Evolutionary conservation across 2,329 filamentous ascomycete species (phyloP), one percentile per base, ranked within the genome.

Genomic region (Sporothrix brasiliensis): DNA sequence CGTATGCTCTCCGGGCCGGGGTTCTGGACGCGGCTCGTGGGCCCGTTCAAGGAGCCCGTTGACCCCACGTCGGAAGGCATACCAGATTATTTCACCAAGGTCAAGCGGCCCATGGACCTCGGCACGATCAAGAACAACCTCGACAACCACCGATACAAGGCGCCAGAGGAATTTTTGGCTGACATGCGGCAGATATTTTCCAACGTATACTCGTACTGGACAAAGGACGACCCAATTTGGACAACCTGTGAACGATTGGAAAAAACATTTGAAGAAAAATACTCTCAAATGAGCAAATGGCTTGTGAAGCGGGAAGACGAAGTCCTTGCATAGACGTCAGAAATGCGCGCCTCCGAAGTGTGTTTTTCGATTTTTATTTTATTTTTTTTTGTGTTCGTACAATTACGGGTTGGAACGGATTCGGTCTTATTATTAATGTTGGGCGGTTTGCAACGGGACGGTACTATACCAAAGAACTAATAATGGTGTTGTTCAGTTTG

Each of bases 141-240:
- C 84, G 85, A 88, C 69, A 76, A 78, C 16, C 78, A 77, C 24
- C 82, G 84, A 74, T 90, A 90, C 76, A 75, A 70, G 3, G 81
- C 78, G 66, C 83, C 86, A 9, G 81, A 83, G 3, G 85, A 88
- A 68, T 89, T 89, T 73, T 77, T 83, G 50, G 78, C 77, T 3
- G 88, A 90, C 77, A 83, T 89, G 75, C 83, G 85, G 7, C 86
- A 87, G 75, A 89, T 90, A 49, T 89, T 89, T 71, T 78, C 83
- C 34, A 90, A 89, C 77, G 89, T 87, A 77, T 89, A 86, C 77
- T 84, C 83, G n/a, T 90, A 89, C 78, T 89, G 87, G 85, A 84
- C 80, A 63, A 82, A 83, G 72, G 81, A 81, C 34, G 84, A 87
- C 66, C 81, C 82, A 0, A 87, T 89, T 79, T 88, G 83, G 79